A percentile compares a stretch with the other conserved stretches of the same genome.
Conservation (phyloP, 768 basidiomycete genomes). For the Suillus alpinus region DNA sequence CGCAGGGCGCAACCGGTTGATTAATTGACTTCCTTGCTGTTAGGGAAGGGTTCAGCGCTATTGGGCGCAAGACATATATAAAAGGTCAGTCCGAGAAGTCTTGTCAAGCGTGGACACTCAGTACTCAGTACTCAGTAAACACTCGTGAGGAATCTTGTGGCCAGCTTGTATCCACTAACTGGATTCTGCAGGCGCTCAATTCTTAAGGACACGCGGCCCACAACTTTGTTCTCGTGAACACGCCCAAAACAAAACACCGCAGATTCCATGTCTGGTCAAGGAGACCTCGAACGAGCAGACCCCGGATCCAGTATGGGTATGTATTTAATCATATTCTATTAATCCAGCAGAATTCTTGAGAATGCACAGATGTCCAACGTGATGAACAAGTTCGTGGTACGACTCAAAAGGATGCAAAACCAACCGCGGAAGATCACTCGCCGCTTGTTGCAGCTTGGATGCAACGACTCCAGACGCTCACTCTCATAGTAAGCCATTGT, state of each 20-base stretch:
- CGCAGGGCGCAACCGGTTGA: not conserved
- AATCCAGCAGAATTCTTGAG: not conserved
- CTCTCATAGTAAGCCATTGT: slow-evolving; percentile 19
- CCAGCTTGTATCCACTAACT: not conserved
- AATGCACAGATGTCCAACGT: not conserved
- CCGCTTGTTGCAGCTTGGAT: slow-evolving; percentile 23
- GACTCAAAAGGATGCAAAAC: not conserved
- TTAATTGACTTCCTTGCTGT: not conserved
- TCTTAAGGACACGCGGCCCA: not conserved
- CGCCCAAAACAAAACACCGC: slow-evolving; percentile 34
- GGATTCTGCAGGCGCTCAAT: not conserved
- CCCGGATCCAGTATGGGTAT: not conserved
- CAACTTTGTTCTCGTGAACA: not conserved
- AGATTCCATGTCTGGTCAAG: not conserved
- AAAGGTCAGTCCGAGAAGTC: not conserved
- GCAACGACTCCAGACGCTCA: slow-evolving; percentile 26
- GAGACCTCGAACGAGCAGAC: not conserved
- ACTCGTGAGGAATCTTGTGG: not conserved
- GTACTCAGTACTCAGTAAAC: too few species aligned
- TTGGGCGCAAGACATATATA: not conserved
- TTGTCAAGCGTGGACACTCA: not conserved
- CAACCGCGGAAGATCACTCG: slow-evolving; percentile 7
- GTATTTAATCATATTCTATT: not conserved
- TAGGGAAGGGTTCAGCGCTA: not conserved
- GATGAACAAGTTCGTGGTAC: not conserved